Conservation (phyloP, 2,329 filamentous ascomycete species). For the Pseudopithomyces chartarum region DNA sequence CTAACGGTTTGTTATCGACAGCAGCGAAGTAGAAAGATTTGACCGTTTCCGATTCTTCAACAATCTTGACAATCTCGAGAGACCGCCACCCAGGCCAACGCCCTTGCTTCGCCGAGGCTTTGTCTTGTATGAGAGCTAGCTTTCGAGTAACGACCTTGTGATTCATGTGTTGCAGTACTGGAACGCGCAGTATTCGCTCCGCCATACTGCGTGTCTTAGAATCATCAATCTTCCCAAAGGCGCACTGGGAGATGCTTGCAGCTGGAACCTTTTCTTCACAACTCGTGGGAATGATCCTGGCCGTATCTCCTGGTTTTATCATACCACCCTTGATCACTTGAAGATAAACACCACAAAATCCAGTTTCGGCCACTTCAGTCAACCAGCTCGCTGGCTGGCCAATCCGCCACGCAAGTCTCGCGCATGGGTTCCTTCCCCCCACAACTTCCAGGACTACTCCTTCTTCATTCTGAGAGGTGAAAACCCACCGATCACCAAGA, state of each 20-base stretch:
- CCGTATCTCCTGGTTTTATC: background rate
- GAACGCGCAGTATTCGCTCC: background rate
- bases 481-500: slow-evolving; percentile 7
- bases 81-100: slow-evolving; percentile 8
- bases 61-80: background rate
- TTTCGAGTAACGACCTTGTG: slow-evolving; percentile 1
- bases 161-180: slow-evolving; percentile 6
- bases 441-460: slow-evolving; percentile 3
- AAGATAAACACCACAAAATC: slow-evolving; percentile 8
- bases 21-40: slow-evolving; percentile 9
- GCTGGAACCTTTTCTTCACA: background rate
- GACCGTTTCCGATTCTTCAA: slow-evolving; percentile 1
- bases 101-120: background rate
- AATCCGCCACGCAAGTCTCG: slow-evolving; percentile 3
- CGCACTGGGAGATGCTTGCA: no score
- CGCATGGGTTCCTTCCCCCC: slow-evolving; percentile 3
- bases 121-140: slow-evolving; percentile 6
- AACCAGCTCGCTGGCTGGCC: slow-evolving; percentile 4
- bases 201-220: background rate
- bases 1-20: slow-evolving; percentile 1
- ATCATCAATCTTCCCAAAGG: background rate
- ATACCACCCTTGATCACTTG: background rate
- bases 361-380: background rate
- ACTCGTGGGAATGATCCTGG: background rate
- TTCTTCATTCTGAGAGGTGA: background rate